Evolutionary conservation across 176 grass and related monocot genomes (phyloP), one percentile per base, ranked within the genome.

Genomic region (Tillandsia leiboldiana): DNA sequence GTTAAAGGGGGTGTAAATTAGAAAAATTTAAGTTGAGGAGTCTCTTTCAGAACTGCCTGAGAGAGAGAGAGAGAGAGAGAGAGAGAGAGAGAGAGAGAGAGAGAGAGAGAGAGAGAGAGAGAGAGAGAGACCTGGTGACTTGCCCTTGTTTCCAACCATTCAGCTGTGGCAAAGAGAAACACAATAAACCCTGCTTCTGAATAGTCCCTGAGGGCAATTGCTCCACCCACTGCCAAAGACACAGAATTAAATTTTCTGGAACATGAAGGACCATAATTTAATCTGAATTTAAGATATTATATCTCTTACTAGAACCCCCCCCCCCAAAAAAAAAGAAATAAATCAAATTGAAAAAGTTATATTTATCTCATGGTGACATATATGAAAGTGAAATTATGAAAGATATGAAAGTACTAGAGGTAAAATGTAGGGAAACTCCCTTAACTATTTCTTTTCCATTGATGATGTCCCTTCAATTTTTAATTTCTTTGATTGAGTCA

Each of bases 111-210:
- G 42, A 66, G 8, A 87, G 33, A 42, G 33, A 42, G 33, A 42
- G 3, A 1, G 33, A 42, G 3, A 42, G 33, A 42, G 33, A 77
- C 95, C 95, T 99, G 88, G 49, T 67, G 84, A 76, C 95, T 90
- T 0, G 95, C 90, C 79, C 79, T 78, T 72, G 84, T 88, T 64
- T 99, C 90, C 53, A 99, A 80, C 95, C 95, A 99, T 78, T 94
- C 87, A 48, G 95, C 95, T 72, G 80, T 86, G 52, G 82, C 84
- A 75, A 99, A 99, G 51, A 99, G 85, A 68, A 99, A 90, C 33
- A 99, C 82, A 22, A 99, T 99, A 76, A 88, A 86, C 15, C 84
- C 90, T 26, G 95, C 95, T 72, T 99, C 95, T 11, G 87, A 73
- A 49, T 90, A 94, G 75, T 99, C 95, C 63, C 79, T 67, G 3